These are phyloP conservation scores for Chaetoceros tenuissimus DNA, from an alignment of 108 stramenopile species.

Conservation along the genomic window DNA sequence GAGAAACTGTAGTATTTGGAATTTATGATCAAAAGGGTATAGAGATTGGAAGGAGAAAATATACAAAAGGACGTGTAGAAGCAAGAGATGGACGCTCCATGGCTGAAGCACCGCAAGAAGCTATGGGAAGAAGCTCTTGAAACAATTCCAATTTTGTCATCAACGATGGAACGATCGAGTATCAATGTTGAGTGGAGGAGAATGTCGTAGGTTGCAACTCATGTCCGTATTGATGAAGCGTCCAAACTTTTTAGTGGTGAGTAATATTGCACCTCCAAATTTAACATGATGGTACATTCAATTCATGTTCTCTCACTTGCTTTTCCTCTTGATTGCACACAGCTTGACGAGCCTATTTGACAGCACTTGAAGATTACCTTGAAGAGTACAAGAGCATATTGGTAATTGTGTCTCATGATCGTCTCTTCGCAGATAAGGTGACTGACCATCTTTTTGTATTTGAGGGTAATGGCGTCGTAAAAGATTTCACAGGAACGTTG, in stretches of 20 bases:
- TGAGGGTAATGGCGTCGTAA: conserved; percentile 75
- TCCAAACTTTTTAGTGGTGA: conserved; percentile 63
- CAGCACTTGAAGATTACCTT: conserved; percentile 72
- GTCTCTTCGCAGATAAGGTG: conserved; percentile 89
- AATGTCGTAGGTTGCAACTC: conserved; percentile 70
- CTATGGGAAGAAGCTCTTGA: conserved; percentile 64
- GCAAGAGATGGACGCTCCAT: neutral
- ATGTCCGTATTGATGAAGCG: conserved; percentile 55
- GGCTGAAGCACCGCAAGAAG: conserved; percentile 57
- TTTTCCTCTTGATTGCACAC: neutral
- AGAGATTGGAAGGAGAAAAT: no score
- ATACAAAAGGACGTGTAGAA: neutral
- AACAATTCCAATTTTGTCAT: conserved; percentile 61
- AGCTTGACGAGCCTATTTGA: conserved; percentile 58
- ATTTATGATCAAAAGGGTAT: neutral
- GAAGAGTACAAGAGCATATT: conserved; percentile 80
- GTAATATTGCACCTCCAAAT: no score
- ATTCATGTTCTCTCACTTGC: neutral
- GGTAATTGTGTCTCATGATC: conserved; percentile 88
- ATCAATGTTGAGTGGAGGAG: conserved; percentile 71
- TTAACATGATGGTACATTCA: no score
- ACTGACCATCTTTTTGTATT: conserved; percentile 87
- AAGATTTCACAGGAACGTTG: conserved; percentile 69
- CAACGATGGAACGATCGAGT: conserved; percentile 64
- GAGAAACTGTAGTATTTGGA: neutral